Evolutionary conservation across 1,284 basidiomycete genomes (phyloP).

Genomic region (Ustilago tritici): DNA sequence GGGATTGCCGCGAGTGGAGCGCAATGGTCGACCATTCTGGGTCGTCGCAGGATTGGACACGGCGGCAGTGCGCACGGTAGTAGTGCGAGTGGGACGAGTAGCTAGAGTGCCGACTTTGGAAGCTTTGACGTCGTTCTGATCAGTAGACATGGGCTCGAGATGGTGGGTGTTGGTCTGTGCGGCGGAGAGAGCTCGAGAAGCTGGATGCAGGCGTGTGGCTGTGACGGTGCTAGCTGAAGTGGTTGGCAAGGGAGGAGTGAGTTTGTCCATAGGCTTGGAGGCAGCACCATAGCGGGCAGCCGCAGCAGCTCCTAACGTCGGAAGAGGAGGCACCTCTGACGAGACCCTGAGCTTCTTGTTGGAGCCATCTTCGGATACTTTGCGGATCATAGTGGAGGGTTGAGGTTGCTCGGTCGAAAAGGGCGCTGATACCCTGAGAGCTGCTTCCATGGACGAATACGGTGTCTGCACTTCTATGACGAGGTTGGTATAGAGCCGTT

Average conservation of each 20-base stretch:
- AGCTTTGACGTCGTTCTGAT: slow-evolving; percentile 39
- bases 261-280: slow-evolving; percentile 24
- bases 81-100: slow-evolving; percentile 21
- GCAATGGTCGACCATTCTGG: slow-evolving; percentile 23
- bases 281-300: slow-evolving; percentile 12
- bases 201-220: slow-evolving; percentile 39
- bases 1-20: slow-evolving; percentile 28
- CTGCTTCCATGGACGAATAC: slow-evolving; percentile 19
- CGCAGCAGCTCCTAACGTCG: slow-evolving; percentile 11
- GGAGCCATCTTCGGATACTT: slow-evolving; percentile 44
- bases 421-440: slow-evolving; percentile 16
- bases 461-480: slow-evolving; percentile 23
- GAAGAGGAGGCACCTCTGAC: slow-evolving; percentile 30
- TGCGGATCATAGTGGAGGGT: slow-evolving; percentile 28
- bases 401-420: slow-evolving; percentile 19
- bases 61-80: slow-evolving; percentile 29
- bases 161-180: slow-evolving; percentile 41
- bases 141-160: slow-evolving; percentile 15
- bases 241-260: slow-evolving; percentile 36
- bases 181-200: slow-evolving; percentile 33
- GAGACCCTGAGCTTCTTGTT: slow-evolving; percentile 51
- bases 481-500: slow-evolving; percentile 24
- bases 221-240: slow-evolving; percentile 37
- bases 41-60: slow-evolving; percentile 10
- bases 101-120: slow-evolving; percentile 12